phyloP scores from a whole-genome alignment of 768 basidiomycete species.

The Guyanaporus albipodus region DNA sequence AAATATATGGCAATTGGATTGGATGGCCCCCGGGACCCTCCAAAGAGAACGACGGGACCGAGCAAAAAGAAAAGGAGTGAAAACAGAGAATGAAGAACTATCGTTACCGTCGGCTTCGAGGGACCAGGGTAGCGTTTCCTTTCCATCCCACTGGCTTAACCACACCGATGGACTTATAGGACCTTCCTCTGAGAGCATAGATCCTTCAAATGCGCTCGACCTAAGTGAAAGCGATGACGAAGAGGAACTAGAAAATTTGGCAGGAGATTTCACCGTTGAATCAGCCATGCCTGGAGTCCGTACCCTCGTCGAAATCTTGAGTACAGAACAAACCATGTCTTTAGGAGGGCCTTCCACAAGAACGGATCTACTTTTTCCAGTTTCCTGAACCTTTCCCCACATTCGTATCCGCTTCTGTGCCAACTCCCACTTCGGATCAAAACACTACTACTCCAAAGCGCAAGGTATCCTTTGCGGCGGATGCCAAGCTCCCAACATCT shows the following conservation, averaged over 20 bases:
- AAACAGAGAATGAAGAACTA: constrained; percentile 46
- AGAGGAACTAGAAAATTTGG: constrained; percentile 74
- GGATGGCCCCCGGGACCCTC: constrained; percentile 82
- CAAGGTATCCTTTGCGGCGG: constrained; percentile 58
- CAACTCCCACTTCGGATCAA: constrained; percentile 23
- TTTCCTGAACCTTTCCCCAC: constrained; percentile 84
- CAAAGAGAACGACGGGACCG: constrained; percentile 43
- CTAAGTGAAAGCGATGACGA: constrained; percentile 76
- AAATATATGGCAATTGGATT: constrained; percentile 72
- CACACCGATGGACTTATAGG: constrained; percentile 4
- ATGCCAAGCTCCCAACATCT: constrained; percentile 48
- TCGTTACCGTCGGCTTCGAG: constrained; percentile 23
- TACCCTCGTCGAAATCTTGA: neutral
- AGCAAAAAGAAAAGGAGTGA: constrained; percentile 33
- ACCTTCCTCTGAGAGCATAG: constrained; percentile 24
- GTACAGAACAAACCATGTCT: neutral
- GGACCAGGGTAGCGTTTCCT: constrained; percentile 31
- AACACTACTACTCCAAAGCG: constrained; percentile 35
- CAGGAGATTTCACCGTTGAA: constrained; percentile 59
- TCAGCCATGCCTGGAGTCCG: constrained; percentile 39
- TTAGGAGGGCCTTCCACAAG: constrained; percentile 53
- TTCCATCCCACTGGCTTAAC: neutral
- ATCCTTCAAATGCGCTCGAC: constrained; percentile 58
- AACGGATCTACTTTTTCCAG: constrained; percentile 83
- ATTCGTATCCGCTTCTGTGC: constrained; percentile 44